Evolutionary conservation across 1,284 basidiomycete genomes (phyloP).

Genomic region (Lignosus rhinocerotis): DNA sequence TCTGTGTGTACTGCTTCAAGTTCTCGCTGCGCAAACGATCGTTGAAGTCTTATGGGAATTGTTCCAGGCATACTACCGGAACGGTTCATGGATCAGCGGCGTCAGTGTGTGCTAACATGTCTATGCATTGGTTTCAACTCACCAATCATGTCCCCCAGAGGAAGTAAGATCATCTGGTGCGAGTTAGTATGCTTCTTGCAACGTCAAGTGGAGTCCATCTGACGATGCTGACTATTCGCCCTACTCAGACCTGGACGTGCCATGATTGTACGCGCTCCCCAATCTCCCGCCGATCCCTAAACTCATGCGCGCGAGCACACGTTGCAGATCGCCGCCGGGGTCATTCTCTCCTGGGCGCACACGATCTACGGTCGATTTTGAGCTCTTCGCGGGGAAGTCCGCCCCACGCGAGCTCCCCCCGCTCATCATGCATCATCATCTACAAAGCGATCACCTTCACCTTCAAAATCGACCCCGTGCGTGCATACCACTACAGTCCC

Average conservation of each 20-base stretch:
- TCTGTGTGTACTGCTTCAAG: constrained; percentile 93
- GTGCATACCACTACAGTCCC: constrained; percentile 75
- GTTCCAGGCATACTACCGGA: constrained; percentile 94
- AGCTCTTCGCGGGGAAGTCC: constrained; percentile 88
- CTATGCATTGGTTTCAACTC: not conserved
- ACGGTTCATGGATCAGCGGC: constrained; percentile 83
- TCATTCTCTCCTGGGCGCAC: constrained; percentile 77
- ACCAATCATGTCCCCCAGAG: constrained; percentile 80
- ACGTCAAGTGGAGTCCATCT: not conserved
- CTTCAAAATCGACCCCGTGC: constrained; percentile 84
- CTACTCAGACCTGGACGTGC: constrained; percentile 72
- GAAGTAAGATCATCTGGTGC: constrained; percentile 87
- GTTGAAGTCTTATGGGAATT: constrained; percentile 93
- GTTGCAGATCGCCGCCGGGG: constrained; percentile 69
- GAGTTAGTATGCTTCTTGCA: not conserved
- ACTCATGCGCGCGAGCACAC: not conserved
- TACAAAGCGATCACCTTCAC: constrained; percentile 93
- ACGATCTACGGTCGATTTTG: too few species aligned
- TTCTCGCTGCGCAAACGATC: constrained; percentile 75
- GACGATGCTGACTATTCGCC: not conserved
- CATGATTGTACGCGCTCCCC: constrained; percentile 54
- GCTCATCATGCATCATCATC: constrained; percentile 57
- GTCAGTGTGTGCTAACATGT: constrained; percentile 50
- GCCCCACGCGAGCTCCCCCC: constrained; percentile 91
- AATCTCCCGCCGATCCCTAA: not conserved